These are phyloP conservation scores for Phytophthora parvispora DNA, from an alignment of 352 stramenopile genomes.

Conservation along the genomic window DNA sequence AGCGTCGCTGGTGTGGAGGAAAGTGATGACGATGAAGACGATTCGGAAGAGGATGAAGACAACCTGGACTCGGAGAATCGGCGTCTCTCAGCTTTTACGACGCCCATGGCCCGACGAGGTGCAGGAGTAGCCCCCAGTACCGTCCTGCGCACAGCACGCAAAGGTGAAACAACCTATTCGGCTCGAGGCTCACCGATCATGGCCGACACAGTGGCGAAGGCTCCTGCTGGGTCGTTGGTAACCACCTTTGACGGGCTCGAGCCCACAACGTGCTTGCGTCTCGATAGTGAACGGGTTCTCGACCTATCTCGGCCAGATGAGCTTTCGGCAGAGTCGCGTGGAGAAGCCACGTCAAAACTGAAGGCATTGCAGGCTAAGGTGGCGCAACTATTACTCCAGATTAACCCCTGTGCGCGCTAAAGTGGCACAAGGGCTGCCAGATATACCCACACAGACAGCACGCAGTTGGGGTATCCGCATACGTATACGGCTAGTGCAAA, in stretches of 20 bases:
- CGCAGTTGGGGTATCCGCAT: constrained; percentile 85
- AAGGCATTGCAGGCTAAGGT: constrained; percentile 80
- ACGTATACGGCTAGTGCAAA: constrained; percentile 93
- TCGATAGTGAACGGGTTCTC: constrained; percentile 69
- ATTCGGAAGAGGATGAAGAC: constrained; percentile 16
- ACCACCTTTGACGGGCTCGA: constrained; percentile 66
- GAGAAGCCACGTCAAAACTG: constrained; percentile 69
- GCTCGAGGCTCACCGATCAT: constrained; percentile 76
- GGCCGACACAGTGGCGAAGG: constrained; percentile 63
- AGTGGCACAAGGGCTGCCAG: constrained; percentile 72
- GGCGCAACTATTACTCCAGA: constrained; percentile 65
- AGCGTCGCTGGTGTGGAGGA: constrained; percentile 26
- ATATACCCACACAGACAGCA: constrained; percentile 96
- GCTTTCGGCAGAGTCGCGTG: constrained; percentile 64
- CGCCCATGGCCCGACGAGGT: constrained; percentile 41
- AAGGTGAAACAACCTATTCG: constrained; percentile 82
- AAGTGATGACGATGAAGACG: constrained; percentile 12
- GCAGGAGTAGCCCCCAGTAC: constrained; percentile 33
- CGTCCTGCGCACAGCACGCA: constrained; percentile 71
- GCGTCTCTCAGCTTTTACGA: constrained; percentile 50
- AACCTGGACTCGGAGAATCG: constrained; percentile 15
- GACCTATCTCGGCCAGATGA: constrained; percentile 76
- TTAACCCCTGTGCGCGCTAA: constrained; percentile 48
- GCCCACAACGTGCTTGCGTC: constrained; percentile 59
- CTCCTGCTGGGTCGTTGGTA: constrained; percentile 62